Evolutionary conservation across 202 grass and related monocot species (phyloP).

Genomic region (Cymbopogon flexuosus): DNA sequence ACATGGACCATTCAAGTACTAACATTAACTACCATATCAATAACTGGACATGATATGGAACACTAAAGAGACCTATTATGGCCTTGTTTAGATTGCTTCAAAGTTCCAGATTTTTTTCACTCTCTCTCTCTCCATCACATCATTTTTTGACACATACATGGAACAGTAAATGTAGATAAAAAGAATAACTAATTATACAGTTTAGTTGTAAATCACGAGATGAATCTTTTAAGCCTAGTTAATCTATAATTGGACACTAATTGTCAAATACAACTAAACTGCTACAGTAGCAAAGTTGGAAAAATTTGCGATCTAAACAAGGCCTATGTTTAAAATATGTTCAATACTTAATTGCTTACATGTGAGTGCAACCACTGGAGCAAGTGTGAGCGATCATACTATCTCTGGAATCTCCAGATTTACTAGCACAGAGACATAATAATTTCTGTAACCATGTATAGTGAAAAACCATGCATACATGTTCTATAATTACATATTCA

Average conservation of each 20-base stretch:
- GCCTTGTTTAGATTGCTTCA: no score
- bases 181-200: no score
- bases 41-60: conserved; percentile 23
- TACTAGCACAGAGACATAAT: not conserved
- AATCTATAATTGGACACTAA: no score
- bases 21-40: conserved; percentile 4
- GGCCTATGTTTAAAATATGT: not conserved
- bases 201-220: no score
- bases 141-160: no score
- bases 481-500: not conserved
- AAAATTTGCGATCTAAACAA: no score
- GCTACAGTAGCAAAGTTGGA: no score
- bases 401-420: not conserved
- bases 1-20: not conserved
- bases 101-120: no score
- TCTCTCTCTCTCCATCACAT: no score
- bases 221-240: no score
- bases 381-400: not conserved
- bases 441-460: not conserved
- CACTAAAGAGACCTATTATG: not conserved
- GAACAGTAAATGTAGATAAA: no score
- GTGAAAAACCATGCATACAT: not conserved
- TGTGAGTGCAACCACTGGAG: conserved; percentile 14
- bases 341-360: not conserved
- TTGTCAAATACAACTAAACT: no score